Evolutionary conservation across 2,329 filamentous ascomycete species (phyloP).

Genomic region (Biscogniauxia sp.): DNA sequence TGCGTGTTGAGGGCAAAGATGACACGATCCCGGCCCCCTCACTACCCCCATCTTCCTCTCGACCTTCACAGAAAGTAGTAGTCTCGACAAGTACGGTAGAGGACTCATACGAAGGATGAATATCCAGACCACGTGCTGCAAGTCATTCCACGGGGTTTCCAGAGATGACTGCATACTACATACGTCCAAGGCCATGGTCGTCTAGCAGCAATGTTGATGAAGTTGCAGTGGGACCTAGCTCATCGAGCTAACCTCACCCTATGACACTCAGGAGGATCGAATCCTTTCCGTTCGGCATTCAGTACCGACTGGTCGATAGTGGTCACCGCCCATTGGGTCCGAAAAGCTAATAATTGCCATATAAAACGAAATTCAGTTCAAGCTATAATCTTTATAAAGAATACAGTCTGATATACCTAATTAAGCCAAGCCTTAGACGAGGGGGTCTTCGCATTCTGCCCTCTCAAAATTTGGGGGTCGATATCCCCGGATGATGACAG

Average conservation of each 20-base stretch:
- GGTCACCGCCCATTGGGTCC: not conserved
- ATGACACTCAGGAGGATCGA: not conserved
- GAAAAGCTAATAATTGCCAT: not conserved
- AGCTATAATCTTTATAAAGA: not conserved
- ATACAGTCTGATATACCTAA: not conserved
- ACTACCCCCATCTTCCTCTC: not conserved
- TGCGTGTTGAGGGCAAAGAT: slow-evolving; percentile 2
- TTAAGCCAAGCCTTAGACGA: not conserved
- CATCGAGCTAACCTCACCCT: not conserved
- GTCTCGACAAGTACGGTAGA: not conserved
- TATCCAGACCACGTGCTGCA: not conserved
- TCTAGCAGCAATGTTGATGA: not conserved
- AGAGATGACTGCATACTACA: not conserved
- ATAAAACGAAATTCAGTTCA: not conserved
- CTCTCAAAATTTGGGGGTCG: not conserved
- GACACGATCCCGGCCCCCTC: slow-evolving; percentile 1
- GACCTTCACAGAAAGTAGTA: not conserved
- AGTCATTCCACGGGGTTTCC: not conserved
- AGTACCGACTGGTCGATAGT: not conserved
- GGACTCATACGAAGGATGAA: not conserved
- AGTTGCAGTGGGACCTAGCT: not conserved
- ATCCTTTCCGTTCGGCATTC: not conserved
- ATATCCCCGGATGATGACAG: not conserved
- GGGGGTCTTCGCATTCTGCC: not conserved
- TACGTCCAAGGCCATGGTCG: not conserved